Conservation (phyloP, 225 moss, liverwort and hornwort genomes). For the Straminergon stramineum region DNA sequence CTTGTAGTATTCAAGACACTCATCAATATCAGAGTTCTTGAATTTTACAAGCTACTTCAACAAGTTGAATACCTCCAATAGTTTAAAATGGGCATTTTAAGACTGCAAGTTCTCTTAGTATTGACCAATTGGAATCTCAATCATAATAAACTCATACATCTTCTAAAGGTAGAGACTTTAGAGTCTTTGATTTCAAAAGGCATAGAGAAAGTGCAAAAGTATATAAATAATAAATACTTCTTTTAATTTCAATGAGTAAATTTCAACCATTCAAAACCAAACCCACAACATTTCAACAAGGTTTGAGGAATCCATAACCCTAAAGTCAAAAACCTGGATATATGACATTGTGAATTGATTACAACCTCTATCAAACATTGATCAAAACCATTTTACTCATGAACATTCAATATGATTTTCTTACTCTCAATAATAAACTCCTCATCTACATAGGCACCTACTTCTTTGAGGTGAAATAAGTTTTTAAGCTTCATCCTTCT, state of each 20-base stretch:
- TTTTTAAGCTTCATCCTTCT: no score
- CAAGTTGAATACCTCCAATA: not conserved
- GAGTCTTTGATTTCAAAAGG: not conserved
- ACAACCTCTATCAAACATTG: no score
- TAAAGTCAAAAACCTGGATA: no score
- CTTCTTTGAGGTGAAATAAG: no score
- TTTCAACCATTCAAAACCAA: not conserved
- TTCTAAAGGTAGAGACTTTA: no score
- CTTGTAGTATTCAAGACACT: not conserved
- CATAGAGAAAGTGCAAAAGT: rapidly evolving
- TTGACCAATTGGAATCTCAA: not conserved
- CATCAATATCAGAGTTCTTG: not conserved
- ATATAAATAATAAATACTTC: not conserved
- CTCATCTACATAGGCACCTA: no score
- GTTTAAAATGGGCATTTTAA: no score
- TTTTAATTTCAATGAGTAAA: not conserved
- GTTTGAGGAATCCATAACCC: not conserved
- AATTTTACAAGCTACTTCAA: not conserved
- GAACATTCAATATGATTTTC: no score
- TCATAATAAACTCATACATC: not conserved
- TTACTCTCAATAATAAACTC: no score
- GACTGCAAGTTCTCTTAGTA: not conserved
- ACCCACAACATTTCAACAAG: rapidly evolving
- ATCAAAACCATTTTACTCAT: no score
- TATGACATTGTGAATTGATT: no score